phyloP scores from a whole-genome alignment of 352 stramenopile species.

The Phytophthora ohioensis region DNA sequence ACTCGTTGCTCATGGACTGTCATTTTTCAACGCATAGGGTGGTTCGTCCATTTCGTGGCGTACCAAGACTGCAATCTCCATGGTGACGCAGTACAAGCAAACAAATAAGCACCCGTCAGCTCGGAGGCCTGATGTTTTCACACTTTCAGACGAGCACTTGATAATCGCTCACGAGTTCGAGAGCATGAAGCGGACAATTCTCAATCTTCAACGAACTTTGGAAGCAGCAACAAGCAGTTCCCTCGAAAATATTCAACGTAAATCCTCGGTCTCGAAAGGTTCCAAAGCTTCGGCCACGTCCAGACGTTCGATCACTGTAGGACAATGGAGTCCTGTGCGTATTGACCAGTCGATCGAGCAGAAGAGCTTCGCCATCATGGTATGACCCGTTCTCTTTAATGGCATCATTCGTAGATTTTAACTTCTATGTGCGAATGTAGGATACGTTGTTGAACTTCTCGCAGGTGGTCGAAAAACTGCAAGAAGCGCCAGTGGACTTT shows the following conservation, averaged over 20 bases:
- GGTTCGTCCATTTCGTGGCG: conserved; percentile 66
- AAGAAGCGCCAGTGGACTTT: conserved; percentile 58
- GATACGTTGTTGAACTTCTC: conserved; percentile 73
- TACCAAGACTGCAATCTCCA: conserved; percentile 46
- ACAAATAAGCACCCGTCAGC: conserved; percentile 1
- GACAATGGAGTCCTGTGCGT: conserved; percentile 35
- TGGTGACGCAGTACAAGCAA: conserved; percentile 36
- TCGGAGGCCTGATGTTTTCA: conserved; percentile 38
- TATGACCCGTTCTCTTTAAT: conserved; percentile 15
- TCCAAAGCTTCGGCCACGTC: conserved; percentile 20
- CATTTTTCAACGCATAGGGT: conserved; percentile 34
- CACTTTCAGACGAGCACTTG: conserved; percentile 56
- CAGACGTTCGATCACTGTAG: conserved; percentile 20
- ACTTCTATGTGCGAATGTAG: conserved; percentile 28
- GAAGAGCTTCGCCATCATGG: conserved; percentile 67
- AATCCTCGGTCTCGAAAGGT: conserved; percentile 26
- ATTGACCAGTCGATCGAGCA: conserved; percentile 62
- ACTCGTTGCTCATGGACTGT: not conserved
- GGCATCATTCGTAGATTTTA: not conserved
- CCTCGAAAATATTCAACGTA: conserved; percentile 41
- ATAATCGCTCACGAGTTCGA: conserved; percentile 54
- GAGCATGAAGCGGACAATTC: conserved; percentile 56
- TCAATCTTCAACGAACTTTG: conserved; percentile 61
- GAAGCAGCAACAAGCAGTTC: conserved; percentile 50
- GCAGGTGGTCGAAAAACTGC: conserved; percentile 58